phyloP scores from a whole-genome alignment of 2,329 filamentous ascomycete species.

The Trichoderma simmonsii region DNA sequence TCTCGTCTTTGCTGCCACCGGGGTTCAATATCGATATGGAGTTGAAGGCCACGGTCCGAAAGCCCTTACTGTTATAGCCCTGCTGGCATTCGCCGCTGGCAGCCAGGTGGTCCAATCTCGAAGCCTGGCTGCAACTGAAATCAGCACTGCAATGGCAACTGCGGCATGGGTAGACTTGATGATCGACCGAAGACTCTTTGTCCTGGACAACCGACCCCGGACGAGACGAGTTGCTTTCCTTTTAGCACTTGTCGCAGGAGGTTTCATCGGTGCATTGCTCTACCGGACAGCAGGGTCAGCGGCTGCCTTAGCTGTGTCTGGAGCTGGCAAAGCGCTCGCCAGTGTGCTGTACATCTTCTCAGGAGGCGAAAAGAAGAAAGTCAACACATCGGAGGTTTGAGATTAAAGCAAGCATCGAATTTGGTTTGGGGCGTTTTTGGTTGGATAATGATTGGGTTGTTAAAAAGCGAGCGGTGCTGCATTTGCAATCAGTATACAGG shows the following conservation, averaged over 20 bases:
- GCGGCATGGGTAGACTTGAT: constrained; percentile 60
- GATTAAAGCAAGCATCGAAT: background rate
- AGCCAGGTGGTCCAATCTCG: constrained; percentile 58
- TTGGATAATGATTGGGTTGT: background rate
- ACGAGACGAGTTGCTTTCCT: constrained; percentile 52
- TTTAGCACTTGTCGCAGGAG: constrained; percentile 44
- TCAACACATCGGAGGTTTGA: constrained; percentile 15
- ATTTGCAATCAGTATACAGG: background rate
- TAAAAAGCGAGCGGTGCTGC: background rate
- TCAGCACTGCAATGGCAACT: constrained; percentile 63
- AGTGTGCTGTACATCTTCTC: constrained; percentile 25
- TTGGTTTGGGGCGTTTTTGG: background rate
- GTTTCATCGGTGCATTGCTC: constrained; percentile 50
- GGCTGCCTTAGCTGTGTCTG: constrained; percentile 26
- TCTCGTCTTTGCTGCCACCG: constrained; percentile 52
- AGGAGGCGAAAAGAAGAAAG: constrained; percentile 19
- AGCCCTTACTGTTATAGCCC: constrained; percentile 45
- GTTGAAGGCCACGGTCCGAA: constrained; percentile 33
- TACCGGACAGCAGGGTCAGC: constrained; percentile 30
- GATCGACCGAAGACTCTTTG: constrained; percentile 51
- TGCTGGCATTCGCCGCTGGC: constrained; percentile 55
- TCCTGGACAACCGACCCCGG: constrained; percentile 45
- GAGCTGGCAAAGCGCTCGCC: constrained; percentile 27
- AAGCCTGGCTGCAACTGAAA: constrained; percentile 55
- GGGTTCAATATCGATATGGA: constrained; percentile 44